Evolutionary conservation across 345 rosid genomes (phyloP), one percentile per base, ranked within the genome.

Genomic region (Litchi chinensis): DNA sequence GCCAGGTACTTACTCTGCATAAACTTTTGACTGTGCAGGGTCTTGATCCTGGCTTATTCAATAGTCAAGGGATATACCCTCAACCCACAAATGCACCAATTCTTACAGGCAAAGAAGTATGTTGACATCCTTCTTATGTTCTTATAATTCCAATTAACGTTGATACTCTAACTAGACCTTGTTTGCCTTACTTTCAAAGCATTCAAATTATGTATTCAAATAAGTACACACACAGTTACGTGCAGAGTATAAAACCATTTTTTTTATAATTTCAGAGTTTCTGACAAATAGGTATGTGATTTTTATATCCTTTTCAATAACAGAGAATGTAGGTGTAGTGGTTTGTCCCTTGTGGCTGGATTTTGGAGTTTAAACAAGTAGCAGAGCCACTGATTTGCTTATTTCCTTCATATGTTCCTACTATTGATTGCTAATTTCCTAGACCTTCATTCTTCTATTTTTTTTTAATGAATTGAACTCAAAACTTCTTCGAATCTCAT

Each of bases 41-140:
- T 74, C 78, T 80, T 79, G 95, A 92, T 88, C 80, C 92, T 69
- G 88, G 91, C 63, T 77, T 91, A 68, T 91, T 92, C 80, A 86
- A 86, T 81, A 88, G 93, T 78, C 93, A 90, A 81, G 96, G 96
- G 79, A 82, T 92, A 81, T 90, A 92, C 84, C 96, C 96, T 82
- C 96, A 92, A 77, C 96, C 93, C 48, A 81, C 88, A 1, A 84
- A 77, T 79, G 85, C 85, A 2, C 81, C 88, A 50, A 82, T 80
- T 84, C 89, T 87, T 65, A 79, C 88, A 3, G 93, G 92, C 43
- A 92, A 90, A 90, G 93, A 92, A 87, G 96, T 92, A 85, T 71
- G 88, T 18, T 5, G 50, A 48, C 32, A 48, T 69, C 73, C 26
- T 75, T 18, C 6, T 65, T 46, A 44, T 75, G 8, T 59, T 76